Evolutionary conservation across 192 early-diverging fungal genomes (phyloP).

Genomic region (Backusella luteola): DNA sequence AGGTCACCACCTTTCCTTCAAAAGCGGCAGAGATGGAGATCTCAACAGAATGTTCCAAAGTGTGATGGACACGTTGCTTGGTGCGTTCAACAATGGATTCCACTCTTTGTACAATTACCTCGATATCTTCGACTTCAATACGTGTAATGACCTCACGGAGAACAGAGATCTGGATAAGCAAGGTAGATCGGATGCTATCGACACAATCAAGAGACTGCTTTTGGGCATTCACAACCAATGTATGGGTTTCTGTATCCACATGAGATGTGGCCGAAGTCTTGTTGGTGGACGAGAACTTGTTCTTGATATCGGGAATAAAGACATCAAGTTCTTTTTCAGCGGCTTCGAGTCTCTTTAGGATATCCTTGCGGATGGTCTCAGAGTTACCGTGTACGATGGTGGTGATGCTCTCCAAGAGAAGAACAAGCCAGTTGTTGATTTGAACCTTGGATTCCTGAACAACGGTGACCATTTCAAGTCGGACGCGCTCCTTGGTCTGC

Average conservation of each 20-base stretch:
- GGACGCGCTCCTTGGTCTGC: conserved; percentile 3
- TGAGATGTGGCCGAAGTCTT: conserved; percentile 15
- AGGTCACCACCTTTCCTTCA: conserved; percentile 27
- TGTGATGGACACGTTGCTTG: conserved; percentile 11
- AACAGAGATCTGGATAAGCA: conserved; percentile 8
- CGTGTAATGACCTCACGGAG: conserved; percentile 7
- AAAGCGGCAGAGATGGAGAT: conserved; percentile 18
- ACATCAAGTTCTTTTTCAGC: conserved; percentile 16
- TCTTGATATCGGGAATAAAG: conserved; percentile 6
- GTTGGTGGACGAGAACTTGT: neutral
- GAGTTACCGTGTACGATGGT: neutral
- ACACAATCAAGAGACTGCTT: conserved; percentile 23
- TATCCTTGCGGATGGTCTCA: neutral
- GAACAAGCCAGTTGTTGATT: conserved; percentile 12
- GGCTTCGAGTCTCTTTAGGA: neutral
- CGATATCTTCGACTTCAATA: conserved; percentile 18
- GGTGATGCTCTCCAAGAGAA: conserved; percentile 5
- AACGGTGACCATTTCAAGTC: neutral
- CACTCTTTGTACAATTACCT: conserved; percentile 5
- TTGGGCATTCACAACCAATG: conserved; percentile 8
- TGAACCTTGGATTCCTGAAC: conserved; percentile 11
- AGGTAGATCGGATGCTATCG: conserved; percentile 13
- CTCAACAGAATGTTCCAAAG: conserved; percentile 12
- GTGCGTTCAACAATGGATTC: conserved; percentile 15
- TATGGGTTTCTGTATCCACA: neutral